Base-by-base conservation (phyloP, 352 stramenopile genomes). In the Phytopythium vexans region DNA sequence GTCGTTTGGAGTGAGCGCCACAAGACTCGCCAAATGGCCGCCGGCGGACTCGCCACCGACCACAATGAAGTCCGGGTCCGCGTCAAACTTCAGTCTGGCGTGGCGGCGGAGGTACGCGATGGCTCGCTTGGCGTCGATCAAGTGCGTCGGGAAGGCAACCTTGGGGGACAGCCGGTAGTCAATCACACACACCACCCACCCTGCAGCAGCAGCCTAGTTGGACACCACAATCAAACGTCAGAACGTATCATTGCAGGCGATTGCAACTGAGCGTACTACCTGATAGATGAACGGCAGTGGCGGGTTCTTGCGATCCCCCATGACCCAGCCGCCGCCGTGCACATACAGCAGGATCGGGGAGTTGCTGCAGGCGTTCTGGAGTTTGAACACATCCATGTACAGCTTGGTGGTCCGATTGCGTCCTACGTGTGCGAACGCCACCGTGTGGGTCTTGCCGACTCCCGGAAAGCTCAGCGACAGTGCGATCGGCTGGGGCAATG, bases 341-440 rank as follows among this genome's bases (percentile, higher is more conserved):
- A 92, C 76, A 52, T 89, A 92, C 31, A 92, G 46, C 32, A 92
- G 34, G 42, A 92, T 84, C 1, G 82, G 82, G n/a, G 80, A 74
- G 15, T 88, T 88, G 4, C 68, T 49, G 8, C 63, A 60, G 4
- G 71, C 73, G 43, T 76, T 56, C 31, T 46, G 56, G 49, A 82
- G 69, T 50, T 80, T 86, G 70, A 85, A 92, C 34, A 92, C 73
- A 45, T 92, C 78, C 82, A 92, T 92, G 12, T 73, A 65, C 38
- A 92, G 57, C 11, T 54, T 41, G 6, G 68, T 83, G n/a, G 75
- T 83, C 44, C 68, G 72, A 58, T 74, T 68, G 39, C 74, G 68
- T n/a, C 81, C 81, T 16, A 92, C 78, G 53, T 89, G 69, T 3
- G 75, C 79, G 49, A 74, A 92, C 4, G 75, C 77, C 21, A 85